Evolutionary conservation across 768 basidiomycete genomes (phyloP).

Genomic region (Boletus vinaceobasis): DNA sequence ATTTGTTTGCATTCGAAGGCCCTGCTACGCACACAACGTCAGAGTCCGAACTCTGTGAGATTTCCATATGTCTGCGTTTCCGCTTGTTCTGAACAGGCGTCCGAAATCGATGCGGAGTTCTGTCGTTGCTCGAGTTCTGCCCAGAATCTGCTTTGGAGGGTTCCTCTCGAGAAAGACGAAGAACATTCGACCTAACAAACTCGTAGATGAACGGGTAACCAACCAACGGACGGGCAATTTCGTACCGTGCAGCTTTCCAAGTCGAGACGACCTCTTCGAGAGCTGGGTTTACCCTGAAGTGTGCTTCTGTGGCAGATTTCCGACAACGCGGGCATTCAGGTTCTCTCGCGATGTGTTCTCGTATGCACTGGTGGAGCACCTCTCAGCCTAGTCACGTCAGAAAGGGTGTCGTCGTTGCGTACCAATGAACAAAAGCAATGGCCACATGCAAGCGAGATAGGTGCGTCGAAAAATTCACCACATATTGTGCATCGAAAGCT

Average conservation of each 20-base stretch:
- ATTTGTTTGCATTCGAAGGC: constrained; percentile 25
- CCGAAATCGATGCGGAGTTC: constrained; percentile 18
- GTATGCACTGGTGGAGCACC: constrained; percentile 55
- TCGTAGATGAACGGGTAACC: neutral
- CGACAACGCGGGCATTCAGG: constrained; percentile 75
- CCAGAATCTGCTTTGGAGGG: constrained; percentile 13
- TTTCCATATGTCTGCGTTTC: constrained; percentile 35
- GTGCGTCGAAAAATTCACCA: constrained; percentile 67
- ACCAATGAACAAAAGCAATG: constrained; percentile 83
- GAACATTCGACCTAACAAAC: constrained; percentile 39
- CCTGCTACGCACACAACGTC: constrained; percentile 30
- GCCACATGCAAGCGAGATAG: constrained; percentile 71
- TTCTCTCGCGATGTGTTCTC: constrained; percentile 52
- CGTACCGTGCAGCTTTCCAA: constrained; percentile 73
- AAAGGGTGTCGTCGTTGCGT: constrained; percentile 22
- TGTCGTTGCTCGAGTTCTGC: neutral
- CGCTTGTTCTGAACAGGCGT: constrained; percentile 22
- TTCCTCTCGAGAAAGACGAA: constrained; percentile 40
- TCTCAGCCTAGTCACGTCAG: constrained; percentile 4
- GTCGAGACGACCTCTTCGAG: constrained; percentile 65
- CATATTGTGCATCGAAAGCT: constrained; percentile 75
- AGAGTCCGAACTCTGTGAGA: constrained; percentile 21
- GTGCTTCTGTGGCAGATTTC: constrained; percentile 53
- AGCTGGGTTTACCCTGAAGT: constrained; percentile 64
- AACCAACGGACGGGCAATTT: neutral